Base-by-base conservation (phyloP, 1,139 yeast species). In the Pneumocystis sp. region DNA sequence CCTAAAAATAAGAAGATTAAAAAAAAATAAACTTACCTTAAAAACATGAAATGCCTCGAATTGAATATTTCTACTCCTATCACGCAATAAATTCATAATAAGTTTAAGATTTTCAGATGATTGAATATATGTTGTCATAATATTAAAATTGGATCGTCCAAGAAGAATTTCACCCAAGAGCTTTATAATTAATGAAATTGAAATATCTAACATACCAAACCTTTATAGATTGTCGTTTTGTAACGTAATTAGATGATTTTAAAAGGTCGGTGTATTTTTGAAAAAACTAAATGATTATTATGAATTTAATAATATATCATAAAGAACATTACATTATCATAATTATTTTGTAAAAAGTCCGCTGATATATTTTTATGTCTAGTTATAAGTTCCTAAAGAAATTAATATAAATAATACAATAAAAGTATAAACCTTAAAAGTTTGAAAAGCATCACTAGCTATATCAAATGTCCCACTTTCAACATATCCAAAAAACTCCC, bases 21-120 rank as follows among this genome's bases (percentile, higher is more conserved):
- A 8, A n/a, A 19, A 60, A 29, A 17, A 3, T 12, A 7, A 50
- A 25, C 57, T 29, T 60, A 86, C 88, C 75, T 93, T 93, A 77
- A 93, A 93, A 56, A 93, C 86, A 71, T 93, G 93, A 73, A 93
- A 93, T 2, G 96, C 93, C 75, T 93, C 98, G 66, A 85, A 77
- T 74, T 90, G 96, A 67, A 93, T 80, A 74, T 90, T 91, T 71
- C 87, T 88, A 71, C 95, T 90, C 75, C 87, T 87, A 73, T 93
- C 97, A 69, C 95, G 86, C 70, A 93, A 78, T 67, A 90, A 77
- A 57, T 87, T 81, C 98, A 93, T 93, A 60, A 89, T 83, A 66
- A 89, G 77, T 74, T 93, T 91, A 70, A 93, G 78, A 72, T 90
- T 91, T 65, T 84, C 89, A 0, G 95, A 84, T 66, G 87, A 86